phyloP scores from a whole-genome alignment of 2,329 filamentous ascomycete genomes.

The Aspergillus tanneri region DNA sequence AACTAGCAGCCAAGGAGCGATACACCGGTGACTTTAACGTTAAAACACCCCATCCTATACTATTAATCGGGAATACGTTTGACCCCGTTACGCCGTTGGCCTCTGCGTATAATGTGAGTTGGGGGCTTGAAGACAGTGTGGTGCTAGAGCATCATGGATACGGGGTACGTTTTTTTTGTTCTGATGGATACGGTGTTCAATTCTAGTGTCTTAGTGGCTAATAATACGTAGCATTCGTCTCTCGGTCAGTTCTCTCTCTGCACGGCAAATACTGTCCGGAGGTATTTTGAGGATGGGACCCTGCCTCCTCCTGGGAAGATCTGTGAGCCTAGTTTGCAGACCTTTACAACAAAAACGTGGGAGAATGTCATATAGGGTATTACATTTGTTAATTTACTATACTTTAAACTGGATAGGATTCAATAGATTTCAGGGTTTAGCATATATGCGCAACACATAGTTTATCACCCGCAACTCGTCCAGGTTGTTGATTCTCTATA shows the following conservation, averaged over 20 bases:
- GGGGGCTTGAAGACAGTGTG: constrained; percentile 24
- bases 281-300: constrained; percentile 7
- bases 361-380: too few species aligned
- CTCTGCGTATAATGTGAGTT: constrained; percentile 24
- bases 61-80: constrained; percentile 27
- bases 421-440: too few species aligned
- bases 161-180: constrained; percentile 11
- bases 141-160: constrained; percentile 26
- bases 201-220: background rate
- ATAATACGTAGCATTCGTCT: background rate
- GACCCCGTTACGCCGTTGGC: constrained; percentile 27
- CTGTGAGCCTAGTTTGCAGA: too few species aligned
- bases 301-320: constrained; percentile 2
- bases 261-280: background rate
- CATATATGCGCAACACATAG: too few species aligned
- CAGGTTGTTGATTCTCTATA: too few species aligned
- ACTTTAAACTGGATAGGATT: too few species aligned
- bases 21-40: constrained; percentile 26
- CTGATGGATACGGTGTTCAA: background rate
- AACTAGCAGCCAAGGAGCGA: constrained; percentile 22
- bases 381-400: too few species aligned
- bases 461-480: too few species aligned
- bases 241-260: background rate
- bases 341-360: too few species aligned
- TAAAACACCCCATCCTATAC: constrained; percentile 25